Percentiles rank a stretch among this genome's conserved stretches.
phyloP scores from a whole-genome alignment of 306 rosid genomes.

The Glycyrrhiza uralensis region DNA sequence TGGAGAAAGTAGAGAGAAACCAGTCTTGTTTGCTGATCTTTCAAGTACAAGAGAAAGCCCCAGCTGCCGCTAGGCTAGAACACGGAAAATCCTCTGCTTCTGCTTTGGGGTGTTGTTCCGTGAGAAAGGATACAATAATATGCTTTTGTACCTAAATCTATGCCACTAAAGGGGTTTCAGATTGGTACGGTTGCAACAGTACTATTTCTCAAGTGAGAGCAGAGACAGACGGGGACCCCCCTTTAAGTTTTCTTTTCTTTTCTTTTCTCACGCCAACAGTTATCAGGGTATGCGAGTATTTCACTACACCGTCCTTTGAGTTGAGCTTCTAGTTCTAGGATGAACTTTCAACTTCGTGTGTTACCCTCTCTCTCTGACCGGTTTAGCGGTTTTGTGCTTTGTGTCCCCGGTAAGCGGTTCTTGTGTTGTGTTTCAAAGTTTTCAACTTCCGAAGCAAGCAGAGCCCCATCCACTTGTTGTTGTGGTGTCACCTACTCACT shows the following conservation, averaged over 20 bases:
- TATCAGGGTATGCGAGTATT: neutral
- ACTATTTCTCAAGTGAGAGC: neutral
- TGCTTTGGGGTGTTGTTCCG: neutral
- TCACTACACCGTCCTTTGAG: neutral
- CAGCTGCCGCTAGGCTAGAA: too few relatives aligned
- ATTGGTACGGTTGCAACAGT: neutral
- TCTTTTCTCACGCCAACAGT: too few relatives aligned
- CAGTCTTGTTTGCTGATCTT: neutral
- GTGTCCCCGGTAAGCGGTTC: conserved; percentile 41
- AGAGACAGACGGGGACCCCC: neutral
- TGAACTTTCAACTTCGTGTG: neutral
- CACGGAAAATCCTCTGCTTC: neutral
- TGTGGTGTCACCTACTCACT: conserved; percentile 28
- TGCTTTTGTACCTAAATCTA: neutral
- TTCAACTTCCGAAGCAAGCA: conserved; percentile 38
- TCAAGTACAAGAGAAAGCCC: neutral
- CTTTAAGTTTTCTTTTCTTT: neutral
- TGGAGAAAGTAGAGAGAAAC: neutral
- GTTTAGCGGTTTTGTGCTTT: conserved; percentile 17
- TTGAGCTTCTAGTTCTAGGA: too few relatives aligned
- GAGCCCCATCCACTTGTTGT: conserved; percentile 33
- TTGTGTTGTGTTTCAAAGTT: conserved; percentile 46
- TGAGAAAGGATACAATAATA: neutral
- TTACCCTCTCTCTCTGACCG: neutral
- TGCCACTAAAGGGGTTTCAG: conserved; percentile 2